Percentiles rank a stretch among this genome's conserved stretches.
These are phyloP conservation scores for Pythium utonaiense DNA, from an alignment of 352 stramenopile genomes.

Conservation along the genomic window DNA sequence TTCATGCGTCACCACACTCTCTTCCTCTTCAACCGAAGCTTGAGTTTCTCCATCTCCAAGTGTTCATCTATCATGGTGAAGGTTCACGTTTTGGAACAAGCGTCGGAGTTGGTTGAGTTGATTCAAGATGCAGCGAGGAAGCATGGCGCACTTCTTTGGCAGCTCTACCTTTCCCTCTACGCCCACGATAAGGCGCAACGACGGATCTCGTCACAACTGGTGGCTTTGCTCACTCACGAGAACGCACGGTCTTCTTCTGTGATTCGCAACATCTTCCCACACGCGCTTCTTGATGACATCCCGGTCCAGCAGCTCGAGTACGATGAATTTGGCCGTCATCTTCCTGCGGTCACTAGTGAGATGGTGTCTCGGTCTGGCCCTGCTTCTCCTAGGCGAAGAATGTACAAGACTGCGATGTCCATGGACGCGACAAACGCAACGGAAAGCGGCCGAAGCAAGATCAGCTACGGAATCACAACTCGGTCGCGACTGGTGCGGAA, in stretches of 20 bases:
- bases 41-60: slow-evolving; percentile 84
- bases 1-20: slow-evolving; percentile 84
- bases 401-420: slow-evolving; percentile 29
- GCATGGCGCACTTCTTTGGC: slow-evolving; percentile 78
- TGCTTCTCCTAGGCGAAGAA: slow-evolving; percentile 37
- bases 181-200: slow-evolving; percentile 82
- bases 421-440: slow-evolving; percentile 63
- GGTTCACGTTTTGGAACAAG: slow-evolving; percentile 82
- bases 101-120: slow-evolving; percentile 80
- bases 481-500: slow-evolving; percentile 66
- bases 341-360: slow-evolving; percentile 55
- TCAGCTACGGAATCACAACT: slow-evolving; percentile 75
- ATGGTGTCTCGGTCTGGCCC: slow-evolving; percentile 26
- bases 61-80: slow-evolving; percentile 86
- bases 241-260: slow-evolving; percentile 81
- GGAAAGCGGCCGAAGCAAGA: slow-evolving; percentile 63
- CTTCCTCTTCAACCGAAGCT: slow-evolving; percentile 82
- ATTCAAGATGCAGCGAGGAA: slow-evolving; percentile 87
- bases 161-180: slow-evolving; percentile 79
- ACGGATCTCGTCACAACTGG: slow-evolving; percentile 82
- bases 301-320: slow-evolving; percentile 72
- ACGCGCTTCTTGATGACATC: slow-evolving; percentile 76
- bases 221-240: slow-evolving; percentile 82
- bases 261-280: slow-evolving; percentile 81
- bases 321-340: slow-evolving; percentile 75